Conservation (phyloP, 192 early-diverging fungal genomes). For the Geosiphon pyriformis region DNA sequence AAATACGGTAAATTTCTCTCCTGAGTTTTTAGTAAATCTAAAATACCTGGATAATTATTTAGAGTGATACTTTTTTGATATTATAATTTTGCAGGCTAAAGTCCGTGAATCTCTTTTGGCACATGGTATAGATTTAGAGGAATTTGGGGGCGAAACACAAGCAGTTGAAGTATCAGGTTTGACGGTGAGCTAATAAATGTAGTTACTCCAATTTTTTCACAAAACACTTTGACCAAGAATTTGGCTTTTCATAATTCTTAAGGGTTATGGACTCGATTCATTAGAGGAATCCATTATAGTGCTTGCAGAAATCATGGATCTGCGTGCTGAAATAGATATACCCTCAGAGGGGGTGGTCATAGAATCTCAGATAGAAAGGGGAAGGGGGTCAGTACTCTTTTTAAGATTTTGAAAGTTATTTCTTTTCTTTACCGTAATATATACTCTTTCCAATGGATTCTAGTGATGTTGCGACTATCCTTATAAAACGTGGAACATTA, state of each 20-base stretch:
- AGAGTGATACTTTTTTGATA: too few species aligned
- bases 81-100: too few species aligned
- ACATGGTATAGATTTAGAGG: conserved; percentile 83
- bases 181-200: conserved; percentile 37
- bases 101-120: conserved; percentile 57
- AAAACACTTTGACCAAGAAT: too few species aligned
- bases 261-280: conserved; percentile 78
- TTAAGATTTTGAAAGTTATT: neutral
- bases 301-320: conserved; percentile 80
- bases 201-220: neutral
- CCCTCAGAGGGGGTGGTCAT: conserved; percentile 80
- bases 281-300: conserved; percentile 86
- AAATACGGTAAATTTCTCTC: conserved; percentile 46
- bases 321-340: conserved; percentile 75
- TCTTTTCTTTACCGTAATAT: neutral
- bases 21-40: too few species aligned
- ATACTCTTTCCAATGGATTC: neutral
- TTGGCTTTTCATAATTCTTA: too few species aligned
- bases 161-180: conserved; percentile 86
- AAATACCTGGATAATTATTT: too few species aligned
- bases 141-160: conserved; percentile 89
- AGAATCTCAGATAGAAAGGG: conserved; percentile 84
- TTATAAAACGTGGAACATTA: conserved; percentile 89
- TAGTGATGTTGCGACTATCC: conserved; percentile 76
- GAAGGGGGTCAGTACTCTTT: conserved; percentile 42